Evolutionary conservation across 805 yeast genomes (phyloP).

Genomic region (Myxozyma monticola): DNA sequence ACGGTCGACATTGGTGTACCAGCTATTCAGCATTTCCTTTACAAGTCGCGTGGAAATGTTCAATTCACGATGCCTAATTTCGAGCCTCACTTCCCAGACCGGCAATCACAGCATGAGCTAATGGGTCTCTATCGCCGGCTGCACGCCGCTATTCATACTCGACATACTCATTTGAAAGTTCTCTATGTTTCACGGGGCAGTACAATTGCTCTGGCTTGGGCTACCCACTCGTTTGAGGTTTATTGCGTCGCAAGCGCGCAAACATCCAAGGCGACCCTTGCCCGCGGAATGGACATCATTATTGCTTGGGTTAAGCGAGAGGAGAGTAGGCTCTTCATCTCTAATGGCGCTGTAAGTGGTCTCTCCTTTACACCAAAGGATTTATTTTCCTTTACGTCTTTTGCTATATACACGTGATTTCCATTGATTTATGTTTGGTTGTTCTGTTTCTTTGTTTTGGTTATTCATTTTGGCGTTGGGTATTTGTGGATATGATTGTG

Average conservation of each 20-base stretch:
- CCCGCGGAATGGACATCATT: constrained; percentile 61
- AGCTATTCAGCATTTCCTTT: constrained; percentile 73
- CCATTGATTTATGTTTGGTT: not conserved
- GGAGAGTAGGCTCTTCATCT: constrained; percentile 50
- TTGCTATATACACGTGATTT: constrained; percentile 19
- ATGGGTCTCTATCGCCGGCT: constrained; percentile 38
- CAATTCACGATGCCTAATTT: constrained; percentile 56
- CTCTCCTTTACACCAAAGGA: constrained; percentile 22
- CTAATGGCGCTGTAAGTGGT: constrained; percentile 34
- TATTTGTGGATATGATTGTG: not conserved
- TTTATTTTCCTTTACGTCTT: constrained; percentile 14
- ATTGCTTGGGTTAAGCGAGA: constrained; percentile 75
- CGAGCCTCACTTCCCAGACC: constrained; percentile 42
- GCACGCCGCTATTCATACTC: constrained; percentile 42
- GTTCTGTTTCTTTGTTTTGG: not conserved
- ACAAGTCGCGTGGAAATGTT: constrained; percentile 65
- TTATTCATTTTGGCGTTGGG: not conserved
- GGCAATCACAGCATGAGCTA: constrained; percentile 33
- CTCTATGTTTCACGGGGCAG: constrained; percentile 33
- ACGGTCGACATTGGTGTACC: constrained; percentile 57
- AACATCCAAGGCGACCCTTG: constrained; percentile 56
- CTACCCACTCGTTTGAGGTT: constrained; percentile 60
- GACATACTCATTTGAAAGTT: constrained; percentile 33
- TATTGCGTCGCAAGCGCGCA: constrained; percentile 61
- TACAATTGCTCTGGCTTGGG: constrained; percentile 52